Conservation (phyloP, 257 asterid species). For the Solanum paucissectum region DNA sequence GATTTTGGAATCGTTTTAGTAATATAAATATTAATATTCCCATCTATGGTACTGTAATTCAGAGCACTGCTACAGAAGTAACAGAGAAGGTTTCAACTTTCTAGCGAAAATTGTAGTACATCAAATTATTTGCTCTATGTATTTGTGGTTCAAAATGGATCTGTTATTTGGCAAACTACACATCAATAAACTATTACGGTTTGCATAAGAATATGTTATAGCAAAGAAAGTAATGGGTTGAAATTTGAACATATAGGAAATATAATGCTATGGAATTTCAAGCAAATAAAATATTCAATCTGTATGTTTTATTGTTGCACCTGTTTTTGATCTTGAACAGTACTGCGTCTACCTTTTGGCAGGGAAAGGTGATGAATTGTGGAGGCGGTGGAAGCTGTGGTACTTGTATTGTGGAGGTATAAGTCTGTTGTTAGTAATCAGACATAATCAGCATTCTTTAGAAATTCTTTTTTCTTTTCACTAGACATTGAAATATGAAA, state of each 20-base stretch:
- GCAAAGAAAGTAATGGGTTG: neutral
- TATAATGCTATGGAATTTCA: neutral
- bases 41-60: no score
- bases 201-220: neutral
- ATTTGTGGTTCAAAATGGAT: no score
- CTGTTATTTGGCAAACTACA: no score
- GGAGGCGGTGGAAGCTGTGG: slow-evolving; percentile 68
- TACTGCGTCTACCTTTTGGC: neutral
- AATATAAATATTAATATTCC: no score
- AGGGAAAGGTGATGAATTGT: slow-evolving; percentile 6
- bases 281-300: neutral
- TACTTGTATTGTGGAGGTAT: slow-evolving; percentile 89
- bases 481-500: neutral
- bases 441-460: neutral
- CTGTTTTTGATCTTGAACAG: neutral
- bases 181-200: no score
- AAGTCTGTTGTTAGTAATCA: neutral
- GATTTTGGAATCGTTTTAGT: no score
- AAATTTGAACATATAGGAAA: neutral
- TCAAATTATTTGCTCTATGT: no score
- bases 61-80: no score
- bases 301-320: neutral
- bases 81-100: no score
- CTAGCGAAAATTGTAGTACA: no score
- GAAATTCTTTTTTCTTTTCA: neutral